These are phyloP conservation scores for Fusarium algeriense DNA, from an alignment of 2,329 filamentous ascomycete species.

Conservation along the genomic window DNA sequence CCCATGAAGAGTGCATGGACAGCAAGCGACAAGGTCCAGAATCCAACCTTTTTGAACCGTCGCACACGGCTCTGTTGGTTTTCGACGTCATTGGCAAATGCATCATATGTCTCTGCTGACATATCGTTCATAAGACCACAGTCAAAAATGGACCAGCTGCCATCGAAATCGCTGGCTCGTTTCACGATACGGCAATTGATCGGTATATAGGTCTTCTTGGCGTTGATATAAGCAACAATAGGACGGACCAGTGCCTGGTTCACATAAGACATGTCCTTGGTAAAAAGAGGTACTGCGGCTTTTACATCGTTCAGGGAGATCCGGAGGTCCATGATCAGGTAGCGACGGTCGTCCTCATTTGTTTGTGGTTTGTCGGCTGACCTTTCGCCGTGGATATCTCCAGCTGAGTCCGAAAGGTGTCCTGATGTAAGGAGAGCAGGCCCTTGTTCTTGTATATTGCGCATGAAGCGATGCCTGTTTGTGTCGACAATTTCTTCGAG, in stretches of 20 bases:
- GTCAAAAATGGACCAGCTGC: conserved; percentile 94
- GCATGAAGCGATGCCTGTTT: conserved; percentile 74
- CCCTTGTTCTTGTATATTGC: conserved; percentile 56
- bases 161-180: conserved; percentile 88
- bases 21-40: conserved; percentile 94
- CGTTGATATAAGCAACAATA: conserved; percentile 98
- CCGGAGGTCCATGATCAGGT: conserved; percentile 93
- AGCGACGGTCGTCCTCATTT: conserved; percentile 75
- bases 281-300: conserved; percentile 93
- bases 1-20: conserved; percentile 96
- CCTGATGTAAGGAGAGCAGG: conserved; percentile 49
- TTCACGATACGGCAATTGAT: conserved; percentile 96
- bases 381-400: conserved; percentile 24
- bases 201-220: conserved; percentile 93
- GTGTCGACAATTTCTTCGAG: conserved; percentile 92
- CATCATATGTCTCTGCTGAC: conserved; percentile 92
- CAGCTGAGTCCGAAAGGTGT: conserved; percentile 50
- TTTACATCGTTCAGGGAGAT: conserved; percentile 95
- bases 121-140: conserved; percentile 94
- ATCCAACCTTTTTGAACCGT: conserved; percentile 92
- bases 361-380: conserved; percentile 15
- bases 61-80: conserved; percentile 88
- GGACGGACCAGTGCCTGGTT: conserved; percentile 95
- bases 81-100: conserved; percentile 91
- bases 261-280: conserved; percentile 90